Percentiles rank a stretch among this genome's conserved stretches.
These are phyloP conservation scores for Schwanniomyces etchellsii DNA, from an alignment of 1,139 yeast species.

Conservation along the genomic window DNA sequence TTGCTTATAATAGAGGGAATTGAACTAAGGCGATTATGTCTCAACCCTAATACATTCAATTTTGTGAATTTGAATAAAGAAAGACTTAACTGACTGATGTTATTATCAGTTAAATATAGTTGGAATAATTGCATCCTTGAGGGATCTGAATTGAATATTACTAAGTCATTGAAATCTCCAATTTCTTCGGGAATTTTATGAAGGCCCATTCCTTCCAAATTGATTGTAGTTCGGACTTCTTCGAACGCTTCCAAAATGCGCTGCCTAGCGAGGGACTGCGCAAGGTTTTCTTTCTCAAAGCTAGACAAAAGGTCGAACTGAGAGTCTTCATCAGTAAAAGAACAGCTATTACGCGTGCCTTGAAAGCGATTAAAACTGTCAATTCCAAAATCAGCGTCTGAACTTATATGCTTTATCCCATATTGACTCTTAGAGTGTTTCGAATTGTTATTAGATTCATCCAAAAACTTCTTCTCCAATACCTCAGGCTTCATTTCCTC, in stretches of 20 bases:
- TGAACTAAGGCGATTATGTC: conserved; percentile 31
- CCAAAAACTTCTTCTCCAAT: not conserved
- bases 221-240: conserved; percentile 27
- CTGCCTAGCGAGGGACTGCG: conserved; percentile 23
- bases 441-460: not conserved
- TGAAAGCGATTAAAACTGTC: conserved; percentile 39
- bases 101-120: conserved; percentile 34
- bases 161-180: conserved; percentile 38
- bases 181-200: conserved; percentile 39
- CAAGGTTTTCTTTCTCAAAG: conserved; percentile 6
- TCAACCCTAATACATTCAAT: conserved; percentile 35
- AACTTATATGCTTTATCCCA: conserved; percentile 19
- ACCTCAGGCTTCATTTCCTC: not conserved
- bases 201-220: conserved; percentile 32
- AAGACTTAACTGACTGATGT: conserved; percentile 26
- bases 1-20: conserved; percentile 33
- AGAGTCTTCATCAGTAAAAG: conserved; percentile 24
- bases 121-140: conserved; percentile 25
- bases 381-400: conserved; percentile 45
- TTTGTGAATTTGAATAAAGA: conserved; percentile 37
- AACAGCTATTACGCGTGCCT: conserved; percentile 22
- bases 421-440: too few relatives aligned
- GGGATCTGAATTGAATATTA: conserved; percentile 25
- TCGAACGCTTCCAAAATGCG: conserved; percentile 37
- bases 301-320: conserved; percentile 8